These are phyloP conservation scores for Pholiota molesta DNA, from an alignment of 768 basidiomycete species.

Conservation along the genomic window DNA sequence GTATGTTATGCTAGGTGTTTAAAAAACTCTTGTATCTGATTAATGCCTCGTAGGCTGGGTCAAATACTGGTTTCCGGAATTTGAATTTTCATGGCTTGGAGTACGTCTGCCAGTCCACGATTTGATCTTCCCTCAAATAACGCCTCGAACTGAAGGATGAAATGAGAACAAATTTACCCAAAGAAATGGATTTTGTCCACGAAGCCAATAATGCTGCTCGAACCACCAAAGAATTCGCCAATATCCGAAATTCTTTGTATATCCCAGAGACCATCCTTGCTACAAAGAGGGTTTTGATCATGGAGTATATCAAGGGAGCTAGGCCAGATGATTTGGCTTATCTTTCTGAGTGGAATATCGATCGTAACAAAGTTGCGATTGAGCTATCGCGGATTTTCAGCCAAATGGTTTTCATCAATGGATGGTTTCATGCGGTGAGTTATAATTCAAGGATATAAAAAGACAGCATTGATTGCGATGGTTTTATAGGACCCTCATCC, in stretches of 20 bases:
- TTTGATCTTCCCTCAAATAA: slow-evolving; percentile 26
- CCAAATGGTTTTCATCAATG: slow-evolving; percentile 95
- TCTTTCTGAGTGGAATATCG: slow-evolving; percentile 79
- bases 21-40: not conserved
- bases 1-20: slow-evolving; percentile 35
- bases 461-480: slow-evolving; percentile 6
- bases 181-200: slow-evolving; percentile 93
- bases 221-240: slow-evolving; percentile 68
- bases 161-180: slow-evolving; percentile 90
- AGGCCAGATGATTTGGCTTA: slow-evolving; percentile 88
- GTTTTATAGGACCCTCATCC: slow-evolving; percentile 79
- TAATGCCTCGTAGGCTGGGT: slow-evolving; percentile 63
- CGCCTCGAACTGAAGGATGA: slow-evolving; percentile 67
- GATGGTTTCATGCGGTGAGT: slow-evolving; percentile 84
- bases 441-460: not conserved
- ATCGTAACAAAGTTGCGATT: slow-evolving; percentile 91
- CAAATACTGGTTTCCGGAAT: slow-evolving; percentile 92
- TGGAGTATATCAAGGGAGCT: slow-evolving; percentile 93
- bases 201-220: slow-evolving; percentile 88
- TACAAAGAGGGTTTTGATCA: slow-evolving; percentile 83
- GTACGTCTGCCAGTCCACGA: slow-evolving; percentile 36
- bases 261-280: slow-evolving; percentile 83
- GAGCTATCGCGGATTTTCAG: slow-evolving; percentile 91
- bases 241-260: slow-evolving; percentile 79
- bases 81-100: slow-evolving; percentile 92